Conservation (phyloP, 176 grass and related monocot genomes). For the Eragrostis curvula region DNA sequence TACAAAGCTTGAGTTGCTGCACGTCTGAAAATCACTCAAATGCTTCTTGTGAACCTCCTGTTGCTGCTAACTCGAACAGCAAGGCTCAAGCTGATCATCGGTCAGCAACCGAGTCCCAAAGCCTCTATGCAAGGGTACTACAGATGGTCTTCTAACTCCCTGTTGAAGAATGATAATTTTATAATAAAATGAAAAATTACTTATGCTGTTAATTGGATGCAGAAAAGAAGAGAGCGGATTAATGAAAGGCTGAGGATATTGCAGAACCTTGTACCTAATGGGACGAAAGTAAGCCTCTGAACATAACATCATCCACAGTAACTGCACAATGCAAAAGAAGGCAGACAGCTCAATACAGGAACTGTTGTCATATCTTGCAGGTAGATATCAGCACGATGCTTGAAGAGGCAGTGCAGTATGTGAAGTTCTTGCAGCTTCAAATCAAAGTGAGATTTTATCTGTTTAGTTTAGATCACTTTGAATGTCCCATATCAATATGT, state of each 20-base stretch:
- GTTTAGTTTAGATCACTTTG: background rate
- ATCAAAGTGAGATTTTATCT: conserved; percentile 63
- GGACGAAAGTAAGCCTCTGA: conserved; percentile 79
- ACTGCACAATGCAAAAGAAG: conserved; percentile 14
- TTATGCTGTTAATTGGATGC: conserved; percentile 49
- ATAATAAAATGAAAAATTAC: conserved; percentile 22
- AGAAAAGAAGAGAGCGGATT: conserved; percentile 89
- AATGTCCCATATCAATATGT: background rate
- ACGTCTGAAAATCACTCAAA: conserved; percentile 60
- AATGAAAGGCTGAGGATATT: conserved; percentile 79
- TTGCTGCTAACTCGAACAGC: conserved; percentile 33
- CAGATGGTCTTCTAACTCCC: conserved; percentile 26
- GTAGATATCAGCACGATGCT: conserved; percentile 97
- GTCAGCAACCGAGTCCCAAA: conserved; percentile 68
- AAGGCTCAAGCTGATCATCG: conserved; percentile 50
- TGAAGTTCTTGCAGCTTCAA: conserved; percentile 88
- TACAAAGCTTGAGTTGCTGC: conserved; percentile 49
- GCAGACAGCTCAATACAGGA: background rate
- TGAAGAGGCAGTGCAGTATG: conserved; percentile 85
- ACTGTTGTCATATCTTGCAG: conserved; percentile 39
- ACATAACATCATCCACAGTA: background rate
- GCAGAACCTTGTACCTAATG: conserved; percentile 88
- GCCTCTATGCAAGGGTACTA: conserved; percentile 87
- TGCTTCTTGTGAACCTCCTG: conserved; percentile 43
- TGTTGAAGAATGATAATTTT: background rate